Percentiles rank a stretch among this genome's conserved stretches.
phyloP scores from a whole-genome alignment of 2,329 filamentous ascomycete genomes.

The Sclerotinia glacialis region DNA sequence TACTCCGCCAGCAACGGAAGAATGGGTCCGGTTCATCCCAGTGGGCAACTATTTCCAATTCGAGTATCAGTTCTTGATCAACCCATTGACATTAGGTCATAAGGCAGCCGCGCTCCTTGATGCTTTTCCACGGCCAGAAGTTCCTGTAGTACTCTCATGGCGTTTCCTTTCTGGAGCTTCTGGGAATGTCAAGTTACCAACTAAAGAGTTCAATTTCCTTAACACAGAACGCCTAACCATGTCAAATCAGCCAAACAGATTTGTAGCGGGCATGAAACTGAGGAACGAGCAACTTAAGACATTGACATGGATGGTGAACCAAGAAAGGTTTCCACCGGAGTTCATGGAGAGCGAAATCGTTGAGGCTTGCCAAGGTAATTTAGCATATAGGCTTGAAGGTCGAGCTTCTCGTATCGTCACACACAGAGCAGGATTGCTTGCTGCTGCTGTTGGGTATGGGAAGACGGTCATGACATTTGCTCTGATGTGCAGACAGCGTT shows the following conservation, averaged over 20 bases:
- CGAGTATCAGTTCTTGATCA: slow-evolving; percentile 44
- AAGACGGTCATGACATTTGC: slow-evolving; percentile 56
- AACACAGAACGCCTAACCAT: slow-evolving; percentile 17
- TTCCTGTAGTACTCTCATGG: slow-evolving; percentile 43
- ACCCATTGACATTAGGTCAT: slow-evolving; percentile 45
- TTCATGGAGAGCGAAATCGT: slow-evolving; percentile 56
- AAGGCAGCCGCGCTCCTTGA: slow-evolving; percentile 38
- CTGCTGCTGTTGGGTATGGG: slow-evolving; percentile 64
- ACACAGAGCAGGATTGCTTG: slow-evolving; percentile 59
- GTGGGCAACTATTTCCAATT: slow-evolving; percentile 38
- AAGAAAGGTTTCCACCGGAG: slow-evolving; percentile 50
- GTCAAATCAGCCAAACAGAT: slow-evolving; percentile 40
- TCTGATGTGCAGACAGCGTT: neutral
- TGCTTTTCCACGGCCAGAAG: slow-evolving; percentile 12
- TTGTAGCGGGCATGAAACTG: slow-evolving; percentile 36
- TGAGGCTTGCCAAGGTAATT: slow-evolving; percentile 49
- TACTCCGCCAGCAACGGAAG: slow-evolving; percentile 45
- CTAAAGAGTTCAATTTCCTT: slow-evolving; percentile 14
- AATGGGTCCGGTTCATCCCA: slow-evolving; percentile 37
- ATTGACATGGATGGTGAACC: slow-evolving; percentile 57
- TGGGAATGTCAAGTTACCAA: slow-evolving; percentile 35
- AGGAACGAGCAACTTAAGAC: slow-evolving; percentile 53
- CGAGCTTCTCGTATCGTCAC: slow-evolving; percentile 43
- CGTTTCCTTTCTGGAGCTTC: slow-evolving; percentile 48
- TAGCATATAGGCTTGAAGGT: slow-evolving; percentile 58